Evolutionary conservation across 805 yeast species (phyloP).

Genomic region (Deakozyma indianensis): DNA sequence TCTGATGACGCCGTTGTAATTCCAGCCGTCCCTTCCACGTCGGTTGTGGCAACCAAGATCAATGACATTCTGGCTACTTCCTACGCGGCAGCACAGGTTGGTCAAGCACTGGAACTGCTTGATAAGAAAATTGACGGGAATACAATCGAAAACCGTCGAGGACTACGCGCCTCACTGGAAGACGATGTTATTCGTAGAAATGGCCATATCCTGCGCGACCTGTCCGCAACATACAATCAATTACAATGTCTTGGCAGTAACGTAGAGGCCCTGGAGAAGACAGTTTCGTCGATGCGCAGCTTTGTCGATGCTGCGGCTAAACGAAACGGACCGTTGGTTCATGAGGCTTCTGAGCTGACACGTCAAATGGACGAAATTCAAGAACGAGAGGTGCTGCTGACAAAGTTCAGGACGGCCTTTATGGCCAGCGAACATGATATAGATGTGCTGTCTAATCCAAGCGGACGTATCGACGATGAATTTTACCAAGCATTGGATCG

Average conservation of each 20-base stretch:
- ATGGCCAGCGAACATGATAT: conserved; percentile 62
- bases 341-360: conserved; percentile 12
- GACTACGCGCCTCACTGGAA: conserved; percentile 20
- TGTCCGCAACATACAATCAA: conserved; percentile 14
- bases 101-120: conserved; percentile 18
- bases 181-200: conserved; percentile 20
- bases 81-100: conserved; percentile 18
- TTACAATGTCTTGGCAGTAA: conserved; percentile 11
- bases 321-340: conserved; percentile 12
- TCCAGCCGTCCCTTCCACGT: conserved; percentile 3
- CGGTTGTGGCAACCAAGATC: conserved; percentile 7
- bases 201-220: conserved; percentile 18
- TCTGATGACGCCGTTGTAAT: background rate
- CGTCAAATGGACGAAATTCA: conserved; percentile 10
- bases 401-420: conserved; percentile 35
- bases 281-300: conserved; percentile 10
- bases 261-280: conserved; percentile 10
- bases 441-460: conserved; percentile 30
- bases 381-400: conserved; percentile 14
- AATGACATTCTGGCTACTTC: conserved; percentile 19
- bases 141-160: conserved; percentile 20
- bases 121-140: conserved; percentile 17
- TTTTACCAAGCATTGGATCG: conserved; percentile 45
- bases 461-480: conserved; percentile 25
- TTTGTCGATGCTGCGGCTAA: conserved; percentile 11